These are phyloP conservation scores for Citrullus colocynthis DNA, from an alignment of 306 rosid genomes.

Conservation along the genomic window DNA sequence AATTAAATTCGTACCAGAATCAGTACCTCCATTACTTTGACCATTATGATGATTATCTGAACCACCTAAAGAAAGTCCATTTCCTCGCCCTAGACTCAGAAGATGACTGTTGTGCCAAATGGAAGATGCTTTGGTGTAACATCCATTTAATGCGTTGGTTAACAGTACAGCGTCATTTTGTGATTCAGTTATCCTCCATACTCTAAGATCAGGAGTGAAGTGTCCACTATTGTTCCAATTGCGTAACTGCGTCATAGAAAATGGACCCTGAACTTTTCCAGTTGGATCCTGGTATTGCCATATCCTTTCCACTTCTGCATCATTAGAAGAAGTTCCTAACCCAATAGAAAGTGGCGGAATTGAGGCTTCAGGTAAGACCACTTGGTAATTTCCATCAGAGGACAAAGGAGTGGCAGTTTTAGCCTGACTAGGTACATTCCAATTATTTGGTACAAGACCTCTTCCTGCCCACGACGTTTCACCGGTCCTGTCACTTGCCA, in stretches of 20 bases:
- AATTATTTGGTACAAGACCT: constrained; percentile 16
- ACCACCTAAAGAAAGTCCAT: constrained; percentile 1
- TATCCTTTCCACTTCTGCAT: constrained; percentile 29
- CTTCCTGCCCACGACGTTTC: constrained; percentile 9
- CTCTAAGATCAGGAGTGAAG: constrained; percentile 61
- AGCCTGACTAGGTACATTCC: constrained; percentile 9
- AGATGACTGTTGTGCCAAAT: constrained; percentile 19
- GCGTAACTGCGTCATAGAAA: constrained; percentile 48
- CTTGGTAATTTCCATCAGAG: constrained; percentile 23
- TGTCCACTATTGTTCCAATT: constrained; percentile 56
- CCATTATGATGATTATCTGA: not conserved
- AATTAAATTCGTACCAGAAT: not conserved
- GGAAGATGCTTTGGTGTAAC: constrained; percentile 25
- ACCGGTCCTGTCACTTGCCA: not conserved
- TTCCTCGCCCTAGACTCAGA: constrained; percentile 17
- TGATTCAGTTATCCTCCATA: constrained; percentile 67
- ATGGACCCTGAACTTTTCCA: constrained; percentile 89
- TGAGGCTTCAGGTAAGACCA: constrained; percentile 31
- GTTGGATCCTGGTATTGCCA: constrained; percentile 87
- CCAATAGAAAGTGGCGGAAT: constrained; percentile 24
- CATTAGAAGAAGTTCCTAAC: constrained; percentile 32
- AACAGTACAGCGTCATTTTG: constrained; percentile 45
- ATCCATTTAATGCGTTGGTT: constrained; percentile 43
- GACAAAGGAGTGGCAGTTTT: constrained; percentile 21
- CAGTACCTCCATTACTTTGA: not conserved